A percentile compares a stretch with the other conserved stretches of the same genome.
phyloP scores from a whole-genome alignment of 208 protist species.

The Leishmania lainsoni region DNA sequence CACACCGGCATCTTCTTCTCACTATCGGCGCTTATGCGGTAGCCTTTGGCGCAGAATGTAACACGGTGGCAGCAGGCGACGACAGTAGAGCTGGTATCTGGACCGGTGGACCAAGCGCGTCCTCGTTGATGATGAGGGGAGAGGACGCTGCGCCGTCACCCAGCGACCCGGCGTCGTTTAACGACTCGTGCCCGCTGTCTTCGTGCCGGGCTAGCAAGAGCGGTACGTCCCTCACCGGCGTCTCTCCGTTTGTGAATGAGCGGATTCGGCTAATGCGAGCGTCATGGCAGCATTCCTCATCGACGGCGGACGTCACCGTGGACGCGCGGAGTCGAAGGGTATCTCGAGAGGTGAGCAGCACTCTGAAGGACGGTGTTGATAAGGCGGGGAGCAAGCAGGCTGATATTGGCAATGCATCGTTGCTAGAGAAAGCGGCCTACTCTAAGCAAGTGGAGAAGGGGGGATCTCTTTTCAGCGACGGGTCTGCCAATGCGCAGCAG shows the following conservation, averaged over 20 bases:
- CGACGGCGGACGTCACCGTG: neutral
- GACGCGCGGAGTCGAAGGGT: neutral
- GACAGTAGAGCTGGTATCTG: no score
- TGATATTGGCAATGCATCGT: no score
- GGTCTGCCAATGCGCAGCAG: neutral
- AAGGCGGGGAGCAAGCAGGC: neutral
- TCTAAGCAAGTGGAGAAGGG: neutral
- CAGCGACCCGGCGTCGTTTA: neutral
- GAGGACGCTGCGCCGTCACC: neutral
- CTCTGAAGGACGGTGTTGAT: neutral
- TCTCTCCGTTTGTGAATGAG: constrained; percentile 11
- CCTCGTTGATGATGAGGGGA: neutral
- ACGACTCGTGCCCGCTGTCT: neutral
- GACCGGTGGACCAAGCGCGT: neutral
- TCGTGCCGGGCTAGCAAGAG: neutral
- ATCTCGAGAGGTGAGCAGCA: neutral
- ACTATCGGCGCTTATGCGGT: constrained; percentile 1
- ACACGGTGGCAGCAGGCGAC: neutral
- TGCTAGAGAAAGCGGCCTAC: neutral
- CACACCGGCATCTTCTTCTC: neutral
- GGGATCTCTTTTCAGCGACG: no score
- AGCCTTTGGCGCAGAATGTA: neutral
- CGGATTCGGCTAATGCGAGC: constrained; percentile 14
- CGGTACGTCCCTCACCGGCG: neutral
- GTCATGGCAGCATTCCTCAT: neutral